Evolutionary conservation across 768 basidiomycete species (phyloP), one percentile per base, ranked within the genome.

Genomic region (Exidia glandulosa): DNA sequence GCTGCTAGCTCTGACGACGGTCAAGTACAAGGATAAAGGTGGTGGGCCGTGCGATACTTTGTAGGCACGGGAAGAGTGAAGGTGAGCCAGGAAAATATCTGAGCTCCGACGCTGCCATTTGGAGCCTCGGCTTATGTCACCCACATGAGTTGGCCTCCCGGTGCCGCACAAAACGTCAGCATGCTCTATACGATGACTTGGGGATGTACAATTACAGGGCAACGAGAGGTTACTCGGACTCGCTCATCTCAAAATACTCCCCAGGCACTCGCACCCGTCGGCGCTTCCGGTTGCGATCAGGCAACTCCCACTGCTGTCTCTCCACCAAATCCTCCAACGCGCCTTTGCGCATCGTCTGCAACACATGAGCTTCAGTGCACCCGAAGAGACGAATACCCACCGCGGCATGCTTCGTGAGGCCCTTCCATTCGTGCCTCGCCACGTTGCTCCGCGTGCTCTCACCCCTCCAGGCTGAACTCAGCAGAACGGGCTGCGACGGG

Each of bases 371-470:
- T 7, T 6, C 41, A 45, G 41, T 54, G 23, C 47, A 5, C 6
- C 10, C 50, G 16, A 54, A 9, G 5, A 25, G 19, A 45, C 6
- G 16, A 29, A 6, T 7, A 29, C 50, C 5, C 25, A 54, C 50
- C 25, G 25, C 27, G 10, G 27, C 5, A 19, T 54, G 50, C 72
- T 92, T 94, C 1, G 81, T 80, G 59, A 94, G 74, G 5, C 94
- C 94, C 72, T 94, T 96, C 91, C 94, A 99, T 73, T 97, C 91
- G 65, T 99, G 96, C 64, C 88, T 79, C 4, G 94, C 95, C 27
- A 99, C 81, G 47, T 84, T 79, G 36, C 91, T 93, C 13, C 86
- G 84, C 50, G 71, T 59, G 31, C 70, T 62, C 60, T 66, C 75
- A 37, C 75, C 78, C 47, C 87, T 85, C 95, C 96, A 98, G 2